Conservation (phyloP, 352 stramenopile genomes). For the Blastocystis sp. region DNA sequence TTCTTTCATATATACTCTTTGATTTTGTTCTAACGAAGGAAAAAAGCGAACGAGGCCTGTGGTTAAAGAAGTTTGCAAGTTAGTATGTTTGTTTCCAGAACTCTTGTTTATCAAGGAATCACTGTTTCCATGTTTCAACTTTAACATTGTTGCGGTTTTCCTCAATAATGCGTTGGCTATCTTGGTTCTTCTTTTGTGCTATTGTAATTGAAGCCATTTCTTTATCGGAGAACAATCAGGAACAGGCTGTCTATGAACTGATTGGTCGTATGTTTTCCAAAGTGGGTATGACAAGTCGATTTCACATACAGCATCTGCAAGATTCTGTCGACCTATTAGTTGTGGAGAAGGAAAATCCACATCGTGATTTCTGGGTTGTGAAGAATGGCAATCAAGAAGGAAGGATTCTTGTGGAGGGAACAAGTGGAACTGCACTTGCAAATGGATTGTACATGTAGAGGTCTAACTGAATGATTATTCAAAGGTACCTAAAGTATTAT, state of each 20-base stretch:
- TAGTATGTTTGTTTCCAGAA: not conserved
- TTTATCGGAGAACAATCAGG: not conserved
- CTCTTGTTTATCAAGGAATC: not conserved
- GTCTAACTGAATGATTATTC: not conserved
- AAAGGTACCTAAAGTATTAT: conserved; percentile 54
- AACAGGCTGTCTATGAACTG: not conserved
- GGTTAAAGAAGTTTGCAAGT: not conserved
- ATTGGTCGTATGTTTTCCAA: not conserved
- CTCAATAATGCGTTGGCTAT: not conserved
- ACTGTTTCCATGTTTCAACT: not conserved
- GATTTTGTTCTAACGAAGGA: not conserved
- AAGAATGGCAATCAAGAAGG: not conserved
- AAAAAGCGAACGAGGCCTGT: not conserved
- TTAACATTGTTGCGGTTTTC: not conserved
- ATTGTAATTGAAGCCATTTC: not conserved
- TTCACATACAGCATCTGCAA: not conserved
- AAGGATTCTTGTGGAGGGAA: not conserved
- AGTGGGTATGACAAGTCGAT: not conserved
- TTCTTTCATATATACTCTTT: conserved; percentile 7
- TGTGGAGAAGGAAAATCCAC: not conserved
- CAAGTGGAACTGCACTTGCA: not conserved
- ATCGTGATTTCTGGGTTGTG: not conserved
- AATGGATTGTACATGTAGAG: conserved; percentile 1
- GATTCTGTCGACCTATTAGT: not conserved
- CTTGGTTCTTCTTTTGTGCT: not conserved